A percentile compares a stretch with the other conserved stretches of the same genome.
These are phyloP conservation scores for Nicotiana noctiflora DNA, from an alignment of 257 asterid species.

Conservation along the genomic window DNA sequence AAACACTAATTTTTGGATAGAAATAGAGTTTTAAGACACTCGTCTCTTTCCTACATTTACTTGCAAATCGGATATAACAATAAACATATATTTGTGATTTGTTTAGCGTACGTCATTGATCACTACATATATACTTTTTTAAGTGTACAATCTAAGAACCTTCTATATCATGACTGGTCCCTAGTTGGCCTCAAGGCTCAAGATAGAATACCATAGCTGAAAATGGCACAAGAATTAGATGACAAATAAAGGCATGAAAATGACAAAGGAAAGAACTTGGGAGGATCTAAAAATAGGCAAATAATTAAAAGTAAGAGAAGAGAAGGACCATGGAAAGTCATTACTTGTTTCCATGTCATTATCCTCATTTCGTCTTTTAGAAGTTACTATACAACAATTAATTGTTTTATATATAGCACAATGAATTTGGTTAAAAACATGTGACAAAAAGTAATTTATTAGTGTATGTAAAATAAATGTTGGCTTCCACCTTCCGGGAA, in stretches of 20 bases:
- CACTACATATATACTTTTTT: neutral
- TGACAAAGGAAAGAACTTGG: slow-evolving; percentile 1
- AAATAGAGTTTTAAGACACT: neutral
- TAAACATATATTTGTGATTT: neutral
- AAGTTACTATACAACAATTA: neutral
- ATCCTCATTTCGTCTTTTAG: neutral
- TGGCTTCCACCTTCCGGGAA: slow-evolving; percentile 1
- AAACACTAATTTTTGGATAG: neutral
- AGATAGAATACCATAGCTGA: neutral
- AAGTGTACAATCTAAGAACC: neutral
- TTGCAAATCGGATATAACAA: neutral
- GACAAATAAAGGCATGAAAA: neutral
- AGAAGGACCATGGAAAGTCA: neutral
- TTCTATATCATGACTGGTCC: neutral
- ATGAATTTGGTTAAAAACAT: too few species aligned
- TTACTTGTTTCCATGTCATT: neutral
- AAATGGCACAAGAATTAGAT: neutral
- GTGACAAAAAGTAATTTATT: neutral
- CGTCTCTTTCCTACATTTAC: neutral
- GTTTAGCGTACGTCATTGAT: neutral
- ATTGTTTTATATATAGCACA: too few species aligned
- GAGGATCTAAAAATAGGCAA: neutral
- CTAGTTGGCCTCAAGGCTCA: neutral
- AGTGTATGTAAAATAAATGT: neutral
- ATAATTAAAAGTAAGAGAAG: neutral